A percentile compares a stretch with the other conserved stretches of the same genome.
Conservation (phyloP, 2,329 filamentous ascomycete genomes). For the Penicillium decumbens region DNA sequence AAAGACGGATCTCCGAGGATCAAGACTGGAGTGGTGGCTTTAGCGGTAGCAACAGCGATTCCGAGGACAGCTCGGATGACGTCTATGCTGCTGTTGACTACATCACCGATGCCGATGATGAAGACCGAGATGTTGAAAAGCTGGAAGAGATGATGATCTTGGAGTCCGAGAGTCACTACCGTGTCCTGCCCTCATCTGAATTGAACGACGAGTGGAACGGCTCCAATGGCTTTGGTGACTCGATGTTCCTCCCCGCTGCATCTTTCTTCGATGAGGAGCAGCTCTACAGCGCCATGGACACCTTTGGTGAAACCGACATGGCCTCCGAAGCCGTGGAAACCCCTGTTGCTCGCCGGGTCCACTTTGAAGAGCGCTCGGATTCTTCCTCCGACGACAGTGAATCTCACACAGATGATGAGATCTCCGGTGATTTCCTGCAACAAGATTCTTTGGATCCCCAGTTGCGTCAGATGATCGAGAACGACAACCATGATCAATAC, state of each 20-base stretch:
- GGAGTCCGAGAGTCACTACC: slow-evolving; percentile 38
- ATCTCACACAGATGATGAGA: slow-evolving; percentile 54
- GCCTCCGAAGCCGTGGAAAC: slow-evolving; percentile 40
- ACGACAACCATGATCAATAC: slow-evolving; percentile 46
- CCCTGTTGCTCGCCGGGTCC: slow-evolving; percentile 60
- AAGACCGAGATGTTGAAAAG: slow-evolving; percentile 72
- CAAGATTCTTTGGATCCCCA: slow-evolving; percentile 68
- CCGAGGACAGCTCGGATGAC: slow-evolving; percentile 54
- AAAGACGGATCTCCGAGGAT: slow-evolving; percentile 34
- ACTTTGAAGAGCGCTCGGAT: slow-evolving; percentile 61
- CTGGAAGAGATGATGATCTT: slow-evolving; percentile 74
- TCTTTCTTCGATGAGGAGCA: slow-evolving; percentile 45
- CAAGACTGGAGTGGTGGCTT: slow-evolving; percentile 31
- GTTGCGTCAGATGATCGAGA: slow-evolving; percentile 69
- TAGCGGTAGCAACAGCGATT: slow-evolving; percentile 31
- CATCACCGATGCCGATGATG: slow-evolving; percentile 73
- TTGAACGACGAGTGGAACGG: slow-evolving; percentile 49
- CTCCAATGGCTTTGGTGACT: slow-evolving; percentile 45
- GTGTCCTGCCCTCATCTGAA: slow-evolving; percentile 25
- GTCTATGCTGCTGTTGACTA: slow-evolving; percentile 74
- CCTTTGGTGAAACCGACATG: slow-evolving; percentile 35
- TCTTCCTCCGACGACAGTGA: slow-evolving; percentile 62
- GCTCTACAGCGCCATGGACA: slow-evolving; percentile 38
- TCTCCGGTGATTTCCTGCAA: slow-evolving; percentile 73
- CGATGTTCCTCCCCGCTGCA: slow-evolving; percentile 38